A percentile compares a stretch with the other conserved stretches of the same genome.
phyloP scores from a whole-genome alignment of 2,329 filamentous ascomycete genomes.

The Diaporthe citrichinensis region DNA sequence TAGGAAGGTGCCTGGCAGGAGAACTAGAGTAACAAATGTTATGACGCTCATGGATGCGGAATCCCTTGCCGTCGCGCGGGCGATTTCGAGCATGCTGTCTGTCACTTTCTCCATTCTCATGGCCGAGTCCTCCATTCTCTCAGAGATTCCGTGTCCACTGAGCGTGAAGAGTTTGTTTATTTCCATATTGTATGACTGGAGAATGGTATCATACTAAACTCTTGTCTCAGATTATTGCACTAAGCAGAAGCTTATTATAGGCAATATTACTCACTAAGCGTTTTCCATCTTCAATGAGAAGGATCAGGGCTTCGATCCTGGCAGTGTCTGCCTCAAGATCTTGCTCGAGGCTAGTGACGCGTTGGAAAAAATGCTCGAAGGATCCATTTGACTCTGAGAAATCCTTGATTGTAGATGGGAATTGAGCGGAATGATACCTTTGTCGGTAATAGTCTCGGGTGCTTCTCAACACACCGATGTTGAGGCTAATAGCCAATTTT shows the following conservation, averaged over 20 bases:
- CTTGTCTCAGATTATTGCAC: background rate
- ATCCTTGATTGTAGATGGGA: background rate
- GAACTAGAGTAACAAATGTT: slow-evolving; percentile 49
- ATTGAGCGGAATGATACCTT: background rate
- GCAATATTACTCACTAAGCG: background rate
- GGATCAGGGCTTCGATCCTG: background rate
- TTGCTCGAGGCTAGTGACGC: background rate
- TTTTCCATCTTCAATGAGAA: slow-evolving; percentile 9
- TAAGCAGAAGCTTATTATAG: rapidly evolving
- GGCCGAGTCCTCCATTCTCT: slow-evolving; percentile 19
- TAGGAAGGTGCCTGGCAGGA: slow-evolving; percentile 50
- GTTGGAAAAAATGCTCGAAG: background rate
- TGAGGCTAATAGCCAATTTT: slow-evolving; percentile 5
- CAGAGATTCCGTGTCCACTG: background rate
- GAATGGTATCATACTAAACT: slow-evolving; percentile 6
- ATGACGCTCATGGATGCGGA: slow-evolving; percentile 52
- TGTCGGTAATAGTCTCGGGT: slow-evolving; percentile 6
- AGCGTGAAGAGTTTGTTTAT: slow-evolving; percentile 23
- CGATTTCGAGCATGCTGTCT: slow-evolving; percentile 62
- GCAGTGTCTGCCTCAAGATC: background rate
- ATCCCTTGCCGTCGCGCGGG: slow-evolving; percentile 62
- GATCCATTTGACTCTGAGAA: background rate
- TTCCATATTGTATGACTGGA: slow-evolving; percentile 28
- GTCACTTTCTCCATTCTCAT: slow-evolving; percentile 23
- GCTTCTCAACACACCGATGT: background rate